phyloP scores from a whole-genome alignment of 176 grass and related monocot species.

The Tillandsia leiboldiana region DNA sequence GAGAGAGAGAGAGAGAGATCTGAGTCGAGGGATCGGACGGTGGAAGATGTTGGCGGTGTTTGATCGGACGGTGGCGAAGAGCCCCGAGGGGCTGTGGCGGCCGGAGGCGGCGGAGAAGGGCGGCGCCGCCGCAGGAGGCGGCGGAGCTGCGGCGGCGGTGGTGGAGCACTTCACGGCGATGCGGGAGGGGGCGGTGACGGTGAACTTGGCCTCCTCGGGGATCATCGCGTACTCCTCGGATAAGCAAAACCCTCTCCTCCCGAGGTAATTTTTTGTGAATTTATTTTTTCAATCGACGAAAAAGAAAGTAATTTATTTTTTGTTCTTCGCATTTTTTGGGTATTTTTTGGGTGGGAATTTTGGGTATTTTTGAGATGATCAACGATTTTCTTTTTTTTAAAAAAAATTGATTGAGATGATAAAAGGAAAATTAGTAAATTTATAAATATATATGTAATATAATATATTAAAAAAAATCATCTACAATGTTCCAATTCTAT shows the following conservation, averaged over 20 bases:
- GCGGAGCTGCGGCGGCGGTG: slow-evolving; percentile 20
- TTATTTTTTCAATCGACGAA: neutral
- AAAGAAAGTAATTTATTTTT: neutral
- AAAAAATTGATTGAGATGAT: too few species aligned
- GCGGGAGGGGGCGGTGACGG: slow-evolving; percentile 37
- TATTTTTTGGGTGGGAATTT: too few species aligned
- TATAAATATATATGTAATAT: too few species aligned
- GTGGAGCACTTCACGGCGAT: slow-evolving; percentile 27
- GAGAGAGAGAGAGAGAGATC: neutral
- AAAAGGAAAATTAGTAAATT: too few species aligned
- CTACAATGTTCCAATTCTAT: too few species aligned
- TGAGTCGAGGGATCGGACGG: neutral
- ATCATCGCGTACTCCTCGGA: slow-evolving; percentile 36
- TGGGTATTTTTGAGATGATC: too few species aligned
- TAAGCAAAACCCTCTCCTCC: slow-evolving; percentile 55
- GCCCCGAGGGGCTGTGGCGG: slow-evolving; percentile 49
- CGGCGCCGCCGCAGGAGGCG: neutral
- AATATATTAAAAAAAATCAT: too few species aligned
- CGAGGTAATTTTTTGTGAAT: slow-evolving; percentile 29
- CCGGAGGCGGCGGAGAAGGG: slow-evolving; percentile 8
- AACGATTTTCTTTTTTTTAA: too few species aligned
- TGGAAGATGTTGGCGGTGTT: slow-evolving; percentile 61
- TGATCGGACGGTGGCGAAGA: slow-evolving; percentile 46
- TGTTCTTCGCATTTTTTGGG: too few species aligned
- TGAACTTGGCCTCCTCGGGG: slow-evolving; percentile 28